Evolutionary conservation across 2,329 filamentous ascomycete genomes (phyloP).

Genomic region (Akanthomyces dipterigenus): DNA sequence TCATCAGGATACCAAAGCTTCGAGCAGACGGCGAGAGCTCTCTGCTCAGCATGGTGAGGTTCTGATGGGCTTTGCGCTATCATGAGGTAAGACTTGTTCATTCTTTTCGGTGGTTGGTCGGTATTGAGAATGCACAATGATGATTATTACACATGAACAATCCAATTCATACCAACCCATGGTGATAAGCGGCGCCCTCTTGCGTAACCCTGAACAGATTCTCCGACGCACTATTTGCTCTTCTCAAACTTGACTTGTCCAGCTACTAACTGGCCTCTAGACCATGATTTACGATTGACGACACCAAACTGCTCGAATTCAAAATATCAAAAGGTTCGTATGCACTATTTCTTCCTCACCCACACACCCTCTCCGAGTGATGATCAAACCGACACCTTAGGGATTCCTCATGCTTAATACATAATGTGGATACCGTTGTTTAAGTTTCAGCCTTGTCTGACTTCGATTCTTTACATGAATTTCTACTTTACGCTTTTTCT

Average conservation of each 20-base stretch:
- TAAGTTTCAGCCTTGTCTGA: conserved; percentile 66
- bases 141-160: conserved; percentile 43
- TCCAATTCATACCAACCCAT: conserved; percentile 55
- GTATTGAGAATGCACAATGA: conserved; percentile 29
- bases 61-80: not conserved
- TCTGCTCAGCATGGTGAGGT: not conserved
- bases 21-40: not conserved
- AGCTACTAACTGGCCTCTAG: conserved; percentile 15
- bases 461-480: conserved; percentile 27
- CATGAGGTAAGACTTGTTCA: conserved; percentile 6
- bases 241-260: not conserved
- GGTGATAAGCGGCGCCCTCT: conserved; percentile 45
- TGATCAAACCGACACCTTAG: conserved; percentile 56
- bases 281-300: conserved; percentile 10
- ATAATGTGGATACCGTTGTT: conserved; percentile 56
- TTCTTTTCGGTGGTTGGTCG: not conserved
- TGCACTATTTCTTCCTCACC: conserved; percentile 4
- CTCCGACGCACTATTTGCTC: conserved; percentile 11
- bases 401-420: conserved; percentile 64
- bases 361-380: conserved; percentile 38
- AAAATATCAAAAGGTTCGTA: conserved; percentile 41
- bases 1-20: conserved; percentile 2
- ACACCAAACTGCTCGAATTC: not conserved
- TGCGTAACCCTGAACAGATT: conserved; percentile 50
- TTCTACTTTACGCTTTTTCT: conserved; percentile 14